These are phyloP conservation scores for Chalciporus piperatus DNA, from an alignment of 768 basidiomycete genomes.

Conservation along the genomic window DNA sequence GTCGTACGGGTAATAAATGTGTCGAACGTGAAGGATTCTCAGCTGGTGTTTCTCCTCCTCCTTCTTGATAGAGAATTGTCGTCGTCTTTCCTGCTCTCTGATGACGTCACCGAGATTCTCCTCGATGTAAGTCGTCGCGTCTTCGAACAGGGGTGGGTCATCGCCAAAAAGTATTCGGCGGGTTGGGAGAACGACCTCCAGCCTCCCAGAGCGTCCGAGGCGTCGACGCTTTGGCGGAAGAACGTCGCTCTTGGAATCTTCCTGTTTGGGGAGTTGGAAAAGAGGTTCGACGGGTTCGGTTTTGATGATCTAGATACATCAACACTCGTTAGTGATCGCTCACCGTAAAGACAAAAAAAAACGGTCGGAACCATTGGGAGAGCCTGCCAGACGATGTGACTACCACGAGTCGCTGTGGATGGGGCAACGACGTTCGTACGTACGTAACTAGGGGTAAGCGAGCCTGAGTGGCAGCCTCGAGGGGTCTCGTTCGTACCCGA, in stretches of 20 bases:
- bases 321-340: background rate
- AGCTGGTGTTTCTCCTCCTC: slow-evolving; percentile 11
- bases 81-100: background rate
- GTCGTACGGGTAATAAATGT: background rate
- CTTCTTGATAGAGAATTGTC: slow-evolving; percentile 4
- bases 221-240: background rate
- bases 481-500: no score
- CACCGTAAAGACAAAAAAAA: background rate
- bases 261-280: background rate
- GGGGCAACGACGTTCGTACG: background rate
- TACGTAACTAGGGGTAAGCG: background rate
- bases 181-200: slow-evolving; percentile 16
- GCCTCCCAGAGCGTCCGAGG: background rate
- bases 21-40: background rate
- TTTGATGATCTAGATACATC: slow-evolving; percentile 6
- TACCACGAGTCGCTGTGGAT: background rate
- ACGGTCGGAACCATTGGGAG: background rate
- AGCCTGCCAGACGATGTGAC: no score
- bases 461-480: no score
- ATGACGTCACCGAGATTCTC: slow-evolving; percentile 2
- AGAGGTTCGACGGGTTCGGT: slow-evolving; percentile 6
- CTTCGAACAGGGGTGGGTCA: slow-evolving; percentile 9
- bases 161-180: slow-evolving; percentile 3
- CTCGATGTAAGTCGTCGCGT: slow-evolving; percentile 6
- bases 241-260: background rate